Percentiles rank a stretch among this genome's conserved stretches.
Evolutionary conservation across 129 eudicot species (phyloP).

Genomic region (Ambrosia artemisiifolia): DNA sequence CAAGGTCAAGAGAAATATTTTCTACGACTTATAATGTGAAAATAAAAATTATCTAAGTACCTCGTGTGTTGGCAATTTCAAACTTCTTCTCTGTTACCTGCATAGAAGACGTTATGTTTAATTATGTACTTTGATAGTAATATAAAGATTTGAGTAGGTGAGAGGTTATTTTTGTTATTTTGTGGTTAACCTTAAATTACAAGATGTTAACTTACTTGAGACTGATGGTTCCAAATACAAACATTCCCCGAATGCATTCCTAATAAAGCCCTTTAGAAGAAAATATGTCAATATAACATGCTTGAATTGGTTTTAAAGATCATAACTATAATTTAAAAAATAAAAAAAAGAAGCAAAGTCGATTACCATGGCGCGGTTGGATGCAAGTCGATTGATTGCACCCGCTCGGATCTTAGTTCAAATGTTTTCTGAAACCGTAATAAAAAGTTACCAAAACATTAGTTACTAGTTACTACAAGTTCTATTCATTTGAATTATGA

Average conservation of each 20-base stretch:
- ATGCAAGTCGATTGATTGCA: conserved; percentile 80
- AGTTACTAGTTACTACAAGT: not conserved
- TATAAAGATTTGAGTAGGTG: not conserved
- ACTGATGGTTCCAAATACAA: conserved; percentile 70
- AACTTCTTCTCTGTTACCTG: conserved; percentile 64
- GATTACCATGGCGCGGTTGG: conserved; percentile 84
- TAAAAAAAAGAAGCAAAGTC: too few species aligned
- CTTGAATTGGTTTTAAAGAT: not conserved
- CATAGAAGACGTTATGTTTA: not conserved
- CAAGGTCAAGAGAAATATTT: not conserved
- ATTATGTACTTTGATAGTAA: not conserved
- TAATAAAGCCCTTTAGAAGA: conserved; percentile 50
- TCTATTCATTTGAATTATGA: not conserved
- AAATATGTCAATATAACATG: not conserved
- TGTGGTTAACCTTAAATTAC: not conserved
- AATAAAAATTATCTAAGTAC: conserved; percentile 26
- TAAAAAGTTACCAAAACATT: not conserved
- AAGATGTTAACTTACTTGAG: conserved; percentile 53
- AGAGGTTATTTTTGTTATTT: not conserved
- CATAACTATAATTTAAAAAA: not conserved
- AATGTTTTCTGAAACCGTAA: conserved; percentile 48
- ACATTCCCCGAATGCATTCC: conserved; percentile 76
- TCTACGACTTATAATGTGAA: not conserved
- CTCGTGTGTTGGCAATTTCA: conserved; percentile 58
- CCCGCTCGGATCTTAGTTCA: conserved; percentile 69